A percentile compares a stretch with the other conserved stretches of the same genome.
These are phyloP conservation scores for Suillus spraguei DNA, from an alignment of 768 basidiomycete species.

Conservation along the genomic window DNA sequence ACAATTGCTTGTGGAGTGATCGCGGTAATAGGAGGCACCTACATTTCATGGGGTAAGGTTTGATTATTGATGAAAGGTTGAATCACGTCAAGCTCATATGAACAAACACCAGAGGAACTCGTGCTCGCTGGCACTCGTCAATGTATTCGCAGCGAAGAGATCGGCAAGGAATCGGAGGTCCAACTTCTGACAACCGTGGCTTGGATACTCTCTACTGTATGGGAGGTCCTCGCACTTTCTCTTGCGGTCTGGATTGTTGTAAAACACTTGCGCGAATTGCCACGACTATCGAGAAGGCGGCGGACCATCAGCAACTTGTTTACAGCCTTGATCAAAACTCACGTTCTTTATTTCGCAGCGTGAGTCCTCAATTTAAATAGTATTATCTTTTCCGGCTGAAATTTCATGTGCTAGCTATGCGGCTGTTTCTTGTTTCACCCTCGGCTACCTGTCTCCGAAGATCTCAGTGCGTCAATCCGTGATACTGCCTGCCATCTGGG, in stretches of 20 bases:
- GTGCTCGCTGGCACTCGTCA: background rate
- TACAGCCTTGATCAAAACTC: background rate
- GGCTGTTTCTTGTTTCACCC: conserved; percentile 6
- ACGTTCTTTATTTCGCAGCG: conserved; percentile 3
- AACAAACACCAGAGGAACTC: background rate
- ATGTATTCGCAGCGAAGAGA: background rate
- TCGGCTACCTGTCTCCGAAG: background rate
- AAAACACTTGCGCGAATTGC: background rate
- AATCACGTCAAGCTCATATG: background rate
- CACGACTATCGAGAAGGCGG: background rate
- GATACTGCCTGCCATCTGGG: background rate
- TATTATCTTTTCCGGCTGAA: background rate
- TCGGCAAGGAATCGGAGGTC: too few relatives aligned
- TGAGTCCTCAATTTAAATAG: background rate
- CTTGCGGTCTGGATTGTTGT: background rate
- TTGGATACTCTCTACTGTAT: background rate
- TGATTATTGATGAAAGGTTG: background rate
- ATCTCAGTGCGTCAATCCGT: background rate
- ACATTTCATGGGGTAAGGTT: background rate
- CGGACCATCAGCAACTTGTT: background rate
- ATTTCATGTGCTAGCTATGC: background rate
- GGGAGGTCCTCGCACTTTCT: background rate
- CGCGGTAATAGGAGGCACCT: background rate
- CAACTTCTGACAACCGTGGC: background rate
- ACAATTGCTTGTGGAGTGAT: background rate